Conservation (phyloP, 2,329 filamentous ascomycete species). For the Fusarium incarnatum region DNA sequence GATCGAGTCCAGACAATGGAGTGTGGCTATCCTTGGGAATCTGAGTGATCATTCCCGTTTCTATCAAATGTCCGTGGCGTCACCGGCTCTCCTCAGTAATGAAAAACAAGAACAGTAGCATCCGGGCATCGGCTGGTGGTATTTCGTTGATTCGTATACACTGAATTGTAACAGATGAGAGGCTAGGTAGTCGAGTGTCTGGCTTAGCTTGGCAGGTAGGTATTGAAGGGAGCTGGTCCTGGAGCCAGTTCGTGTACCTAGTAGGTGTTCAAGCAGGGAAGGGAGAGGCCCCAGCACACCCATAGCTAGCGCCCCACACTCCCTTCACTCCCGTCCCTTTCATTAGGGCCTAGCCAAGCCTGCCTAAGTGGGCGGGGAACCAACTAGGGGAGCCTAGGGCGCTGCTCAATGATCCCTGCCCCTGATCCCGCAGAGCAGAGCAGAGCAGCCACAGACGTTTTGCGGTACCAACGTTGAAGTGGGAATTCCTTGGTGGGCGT, state of each 20-base stretch:
- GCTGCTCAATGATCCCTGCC: conserved; percentile 25
- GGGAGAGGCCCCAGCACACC: conserved; percentile 7
- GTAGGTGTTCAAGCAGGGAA: conserved; percentile 17
- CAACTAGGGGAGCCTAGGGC: conserved; percentile 30
- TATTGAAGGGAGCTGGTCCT: conserved; percentile 19
- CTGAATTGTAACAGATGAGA: not conserved
- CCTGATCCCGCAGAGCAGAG: conserved; percentile 38
- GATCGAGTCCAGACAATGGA: not conserved
- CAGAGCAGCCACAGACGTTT: conserved; percentile 38
- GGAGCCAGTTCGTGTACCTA: not conserved
- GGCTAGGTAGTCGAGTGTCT: not conserved
- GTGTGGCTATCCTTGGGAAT: conserved; percentile 6
- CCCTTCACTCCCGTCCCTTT: too few species aligned
- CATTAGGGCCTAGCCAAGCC: conserved; percentile 6
- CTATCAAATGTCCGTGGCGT: conserved; percentile 15
- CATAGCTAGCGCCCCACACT: too few species aligned
- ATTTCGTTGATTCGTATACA: conserved; percentile 3
- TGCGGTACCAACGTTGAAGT: conserved; percentile 39
- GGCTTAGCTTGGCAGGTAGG: not conserved
- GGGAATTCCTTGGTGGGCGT: conserved; percentile 38
- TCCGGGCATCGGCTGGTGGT: conserved; percentile 1
- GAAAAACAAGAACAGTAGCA: conserved; percentile 22
- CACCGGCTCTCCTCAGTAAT: conserved; percentile 10
- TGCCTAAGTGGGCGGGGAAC: conserved; percentile 4
- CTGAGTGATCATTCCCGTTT: conserved; percentile 6